These are phyloP conservation scores for Clausena lansium DNA, from an alignment of 345 rosid genomes.

Conservation along the genomic window DNA sequence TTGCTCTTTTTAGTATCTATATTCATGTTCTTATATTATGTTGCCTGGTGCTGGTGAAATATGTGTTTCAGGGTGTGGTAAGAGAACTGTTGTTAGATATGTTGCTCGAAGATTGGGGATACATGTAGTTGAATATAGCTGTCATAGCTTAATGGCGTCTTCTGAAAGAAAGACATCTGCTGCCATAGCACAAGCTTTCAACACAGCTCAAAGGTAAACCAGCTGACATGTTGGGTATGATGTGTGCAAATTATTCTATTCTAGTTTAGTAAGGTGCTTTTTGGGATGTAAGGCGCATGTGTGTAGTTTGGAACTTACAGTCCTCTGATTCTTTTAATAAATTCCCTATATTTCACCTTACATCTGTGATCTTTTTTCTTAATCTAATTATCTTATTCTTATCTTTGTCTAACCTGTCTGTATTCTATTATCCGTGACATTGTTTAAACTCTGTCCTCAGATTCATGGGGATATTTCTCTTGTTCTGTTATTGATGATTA, in stretches of 20 bases:
- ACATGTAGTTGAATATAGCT: constrained; percentile 92
- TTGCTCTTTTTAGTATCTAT: not conserved
- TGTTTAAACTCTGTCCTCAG: not conserved
- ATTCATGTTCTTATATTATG: not conserved
- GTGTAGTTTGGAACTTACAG: not conserved
- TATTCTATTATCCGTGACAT: not conserved
- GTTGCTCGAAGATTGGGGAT: constrained; percentile 73
- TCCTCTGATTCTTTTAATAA: not conserved
- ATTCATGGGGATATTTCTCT: not conserved
- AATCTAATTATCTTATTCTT: not conserved
- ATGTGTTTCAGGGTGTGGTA: constrained; percentile 73
- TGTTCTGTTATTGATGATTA: not conserved
- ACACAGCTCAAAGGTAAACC: constrained; percentile 78
- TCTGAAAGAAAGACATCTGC: constrained; percentile 71
- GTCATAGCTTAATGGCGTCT: constrained; percentile 71
- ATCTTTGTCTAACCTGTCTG: not conserved
- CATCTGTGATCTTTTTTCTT: not conserved
- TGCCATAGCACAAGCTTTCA: constrained; percentile 82
- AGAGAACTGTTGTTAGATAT: constrained; percentile 80
- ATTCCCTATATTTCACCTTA: not conserved
- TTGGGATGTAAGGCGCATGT: not conserved
- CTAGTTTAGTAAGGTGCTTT: not conserved
- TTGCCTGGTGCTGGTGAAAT: constrained; percentile 15
- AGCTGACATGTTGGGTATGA: constrained; percentile 19
- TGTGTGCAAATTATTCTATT: constrained; percentile 8